These are phyloP conservation scores for Tuber indicum DNA, from an alignment of 495 filamentous ascomycete genomes.

Conservation along the genomic window DNA sequence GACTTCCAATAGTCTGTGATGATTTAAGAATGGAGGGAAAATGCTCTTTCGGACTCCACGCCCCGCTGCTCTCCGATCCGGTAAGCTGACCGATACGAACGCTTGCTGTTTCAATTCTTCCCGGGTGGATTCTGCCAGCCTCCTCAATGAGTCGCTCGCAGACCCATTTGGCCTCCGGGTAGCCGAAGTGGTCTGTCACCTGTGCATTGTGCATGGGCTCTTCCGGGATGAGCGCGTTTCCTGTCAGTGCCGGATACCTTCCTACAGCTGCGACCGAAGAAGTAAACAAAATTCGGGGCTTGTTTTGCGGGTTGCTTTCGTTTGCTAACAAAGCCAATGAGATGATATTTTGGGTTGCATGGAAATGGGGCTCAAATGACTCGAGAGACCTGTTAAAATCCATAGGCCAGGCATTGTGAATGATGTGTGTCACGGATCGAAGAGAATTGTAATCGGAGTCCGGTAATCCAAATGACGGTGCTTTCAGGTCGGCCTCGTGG, in stretches of 20 bases:
- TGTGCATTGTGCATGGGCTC: slow-evolving; percentile 46
- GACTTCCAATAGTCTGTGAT: slow-evolving; percentile 42
- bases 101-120: slow-evolving; percentile 44
- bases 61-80: slow-evolving; percentile 51
- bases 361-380: slow-evolving; percentile 50
- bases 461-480: slow-evolving; percentile 48
- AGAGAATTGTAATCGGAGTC: slow-evolving; percentile 43
- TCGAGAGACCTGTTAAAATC: slow-evolving; percentile 46
- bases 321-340: slow-evolving; percentile 50
- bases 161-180: slow-evolving; percentile 58
- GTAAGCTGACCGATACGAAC: slow-evolving; percentile 57
- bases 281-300: slow-evolving; percentile 52
- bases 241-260: slow-evolving; percentile 36
- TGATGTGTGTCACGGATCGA: slow-evolving; percentile 49
- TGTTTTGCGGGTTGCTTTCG: slow-evolving; percentile 20
- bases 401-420: slow-evolving; percentile 59
- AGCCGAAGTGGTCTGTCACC: slow-evolving; percentile 48
- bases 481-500: slow-evolving; percentile 48
- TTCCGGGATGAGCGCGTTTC: slow-evolving; percentile 48
- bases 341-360: slow-evolving; percentile 48
- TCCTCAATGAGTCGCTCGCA: slow-evolving; percentile 50
- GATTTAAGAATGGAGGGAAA: slow-evolving; percentile 44
- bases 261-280: slow-evolving; percentile 54
- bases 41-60: slow-evolving; percentile 53
- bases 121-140: slow-evolving; percentile 38